These are phyloP conservation scores for Hypoxylon lienhwacheense DNA, from an alignment of 495 filamentous ascomycete species.

Conservation along the genomic window DNA sequence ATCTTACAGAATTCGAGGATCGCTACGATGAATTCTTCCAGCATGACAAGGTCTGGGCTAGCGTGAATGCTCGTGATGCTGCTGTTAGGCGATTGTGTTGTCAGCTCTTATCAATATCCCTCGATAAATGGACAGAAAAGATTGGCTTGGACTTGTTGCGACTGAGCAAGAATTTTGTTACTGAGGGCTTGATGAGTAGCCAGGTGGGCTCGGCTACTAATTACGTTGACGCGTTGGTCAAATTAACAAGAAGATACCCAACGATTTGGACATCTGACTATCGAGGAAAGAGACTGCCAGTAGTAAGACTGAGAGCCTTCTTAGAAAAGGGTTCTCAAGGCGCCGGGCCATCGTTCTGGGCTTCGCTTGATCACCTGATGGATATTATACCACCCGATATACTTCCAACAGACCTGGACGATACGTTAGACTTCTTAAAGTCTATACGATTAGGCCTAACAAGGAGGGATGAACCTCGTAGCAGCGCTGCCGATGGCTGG, in stretches of 20 bases:
- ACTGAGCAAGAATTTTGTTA: constrained; percentile 67
- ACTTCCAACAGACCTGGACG: constrained; percentile 41
- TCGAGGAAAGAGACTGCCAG: constrained; percentile 64
- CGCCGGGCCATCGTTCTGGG: constrained; percentile 70
- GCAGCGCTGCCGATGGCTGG: constrained; percentile 70
- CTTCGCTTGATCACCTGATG: constrained; percentile 62
- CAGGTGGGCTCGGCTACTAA: constrained; percentile 76
- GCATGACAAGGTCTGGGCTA: constrained; percentile 72
- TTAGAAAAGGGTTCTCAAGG: constrained; percentile 83
- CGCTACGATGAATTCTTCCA: constrained; percentile 59
- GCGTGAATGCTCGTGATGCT: constrained; percentile 66
- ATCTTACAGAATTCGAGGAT: constrained; percentile 54
- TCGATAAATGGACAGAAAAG: constrained; percentile 58
- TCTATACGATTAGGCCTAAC: constrained; percentile 69
- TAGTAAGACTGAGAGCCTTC: constrained; percentile 67
- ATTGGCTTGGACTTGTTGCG: constrained; percentile 56
- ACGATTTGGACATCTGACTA: constrained; percentile 75
- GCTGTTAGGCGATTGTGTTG: constrained; percentile 72
- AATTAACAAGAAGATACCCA: constrained; percentile 63
- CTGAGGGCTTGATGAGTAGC: constrained; percentile 64
- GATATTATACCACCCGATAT: constrained; percentile 58
- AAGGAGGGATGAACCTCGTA: constrained; percentile 70
- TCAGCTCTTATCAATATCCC: constrained; percentile 61
- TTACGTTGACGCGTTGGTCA: constrained; percentile 62
- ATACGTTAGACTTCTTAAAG: constrained; percentile 58